Evolutionary conservation across 441 rosid species (phyloP), one percentile per base, ranked within the genome.

Genomic region (Populus hybrid): DNA sequence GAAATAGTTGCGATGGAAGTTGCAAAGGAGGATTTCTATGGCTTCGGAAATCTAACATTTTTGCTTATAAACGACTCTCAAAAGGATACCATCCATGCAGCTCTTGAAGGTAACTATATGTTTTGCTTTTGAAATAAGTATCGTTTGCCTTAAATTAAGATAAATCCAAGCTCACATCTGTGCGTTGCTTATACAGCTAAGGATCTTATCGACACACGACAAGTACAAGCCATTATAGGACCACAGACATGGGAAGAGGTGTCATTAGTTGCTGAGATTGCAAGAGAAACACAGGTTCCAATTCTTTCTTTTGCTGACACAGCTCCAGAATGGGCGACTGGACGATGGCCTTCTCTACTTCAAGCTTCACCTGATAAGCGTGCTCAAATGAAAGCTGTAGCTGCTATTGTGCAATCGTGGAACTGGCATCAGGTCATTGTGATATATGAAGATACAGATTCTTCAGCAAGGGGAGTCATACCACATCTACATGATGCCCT

Each of bases 301-400:
- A 4, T 81, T 57, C 76, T 83, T 59, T 75, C 80, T 28, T 80
- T 80, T 4, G 73, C 82, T 0, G 78, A 83, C 42, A 26, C 76
- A 6, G 59, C 67, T 42, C 86, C 86, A 10, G 67, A 76, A 36
- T 80, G 86, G 83, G 80, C 80, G 24, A 1, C 67, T 1, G 76
- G 75, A 24, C 69, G 64, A 67, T 80, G 69, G 70, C 82, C 86
- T 3, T 83, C 59, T 61, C 78, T 83, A 14, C 6, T 80, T n/a
- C 72, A 83, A 78, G 81, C 75, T 57, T 80, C 86, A 38, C 76
- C 79, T 9, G 46, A 70, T 67, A 75, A 81, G 70, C 5, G 18
- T 6, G 72, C 73, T 11, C 82, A 83, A 67, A 78, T 78, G 82
- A 80, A 83, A 80, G 86, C 84, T 35, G 59, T 81, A 19, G 86